Conservation (phyloP, 2,329 filamentous ascomycete species). For the Aureobasidium pullulans region DNA sequence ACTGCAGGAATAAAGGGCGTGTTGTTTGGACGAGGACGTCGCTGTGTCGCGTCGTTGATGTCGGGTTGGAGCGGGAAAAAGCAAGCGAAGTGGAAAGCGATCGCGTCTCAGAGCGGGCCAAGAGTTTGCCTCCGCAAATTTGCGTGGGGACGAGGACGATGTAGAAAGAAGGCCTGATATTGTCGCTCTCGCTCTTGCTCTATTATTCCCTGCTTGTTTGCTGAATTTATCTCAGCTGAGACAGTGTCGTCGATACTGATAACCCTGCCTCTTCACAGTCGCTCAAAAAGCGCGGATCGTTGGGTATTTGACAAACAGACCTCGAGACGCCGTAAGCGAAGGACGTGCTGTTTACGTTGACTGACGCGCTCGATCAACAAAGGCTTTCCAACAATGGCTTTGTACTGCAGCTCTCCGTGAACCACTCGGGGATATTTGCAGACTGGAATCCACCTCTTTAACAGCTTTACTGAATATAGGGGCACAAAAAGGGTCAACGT, state of each 20-base stretch:
- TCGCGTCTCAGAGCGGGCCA: slow-evolving; percentile 7
- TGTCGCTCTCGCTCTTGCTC: background rate
- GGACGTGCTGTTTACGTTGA: slow-evolving; percentile 12
- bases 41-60: slow-evolving; percentile 8
- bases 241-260: background rate
- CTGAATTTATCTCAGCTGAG: background rate
- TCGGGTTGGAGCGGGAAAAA: slow-evolving; percentile 9
- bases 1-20: background rate
- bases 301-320: background rate
- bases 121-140: slow-evolving; percentile 13
- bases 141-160: background rate
- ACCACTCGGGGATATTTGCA: background rate
- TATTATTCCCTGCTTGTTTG: background rate
- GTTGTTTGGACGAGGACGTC: slow-evolving; percentile 5
- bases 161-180: background rate
- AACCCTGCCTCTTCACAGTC: background rate
- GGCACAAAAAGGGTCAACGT: slow-evolving; percentile 5
- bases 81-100: background rate
- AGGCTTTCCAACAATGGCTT: background rate
- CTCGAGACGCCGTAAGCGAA: slow-evolving; percentile 1
- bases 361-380: slow-evolving; percentile 7
- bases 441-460: background rate
- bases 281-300: background rate
- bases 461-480: slow-evolving; percentile 4
- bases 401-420: background rate